Base-by-base conservation (phyloP, 352 stramenopile species). In the Aphanomyces euteiches region DNA sequence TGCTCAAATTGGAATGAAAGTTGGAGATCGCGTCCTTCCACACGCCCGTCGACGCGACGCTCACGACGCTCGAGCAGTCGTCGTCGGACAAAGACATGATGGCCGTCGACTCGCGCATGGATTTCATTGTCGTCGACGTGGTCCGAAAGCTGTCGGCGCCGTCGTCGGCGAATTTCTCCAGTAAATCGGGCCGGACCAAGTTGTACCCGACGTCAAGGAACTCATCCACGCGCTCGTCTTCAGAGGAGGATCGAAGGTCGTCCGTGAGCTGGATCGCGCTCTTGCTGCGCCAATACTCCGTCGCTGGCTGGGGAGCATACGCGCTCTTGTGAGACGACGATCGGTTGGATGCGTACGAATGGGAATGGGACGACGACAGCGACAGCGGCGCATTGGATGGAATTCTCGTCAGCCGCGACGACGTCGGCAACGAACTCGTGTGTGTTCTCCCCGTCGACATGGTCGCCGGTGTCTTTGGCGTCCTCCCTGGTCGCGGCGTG, bases 1-100 rank as follows among this genome's bases (percentile, higher is more conserved):
- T 59, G 3, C 53, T 17, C 10, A 70, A 17, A 40, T 70, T 54
- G 38, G 13, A 21, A 36, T 56, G 64, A 43, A 70, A 70, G 47
- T 61, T 15, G 7, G 64, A 70, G 19, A 70, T 70, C 12, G 64
- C 64, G 39, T 70, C 64, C 8, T 19, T 60, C 64, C 64, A 70
- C 4, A 70, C 47, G 12, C 39, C 64, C 12, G 43, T 61, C 4
- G 48, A 56, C 4, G 56, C 47, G 15, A 21, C 36, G 39, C 21
- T 39, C 15, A 41, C 47, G 21, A 67, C 7, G 41, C 47, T 54
- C 43, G 43, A 50, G 43, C 5, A 28, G 1, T 37, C 54, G 54
- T 40, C 28, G 5, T 61, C 54, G 7, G 54, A 61, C 6, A 61
- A 10, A 3, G 36, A n/a, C 6, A 36, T n/a, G 7, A 41, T 7